Evolutionary conservation across 495 filamentous ascomycete genomes (phyloP).

Genomic region (Penicillium dipodomyicola): DNA sequence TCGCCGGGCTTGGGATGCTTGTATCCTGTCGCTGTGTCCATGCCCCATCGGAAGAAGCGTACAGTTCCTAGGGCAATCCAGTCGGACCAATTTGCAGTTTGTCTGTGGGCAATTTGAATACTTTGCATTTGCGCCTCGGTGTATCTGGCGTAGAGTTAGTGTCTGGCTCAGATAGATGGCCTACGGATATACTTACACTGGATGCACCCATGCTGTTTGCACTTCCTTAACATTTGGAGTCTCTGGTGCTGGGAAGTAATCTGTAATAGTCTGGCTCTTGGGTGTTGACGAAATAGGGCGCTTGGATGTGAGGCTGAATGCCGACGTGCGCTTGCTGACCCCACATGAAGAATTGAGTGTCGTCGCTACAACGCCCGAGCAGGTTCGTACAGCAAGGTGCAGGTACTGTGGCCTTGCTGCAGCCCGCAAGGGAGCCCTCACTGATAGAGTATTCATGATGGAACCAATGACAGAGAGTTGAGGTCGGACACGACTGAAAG

Average conservation of each 20-base stretch:
- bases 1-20: constrained; percentile 56
- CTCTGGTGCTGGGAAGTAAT: constrained; percentile 41
- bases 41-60: constrained; percentile 61
- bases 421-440: constrained; percentile 36
- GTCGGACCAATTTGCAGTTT: constrained; percentile 65
- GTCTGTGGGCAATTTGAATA: constrained; percentile 65
- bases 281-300: constrained; percentile 41
- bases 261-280: constrained; percentile 32
- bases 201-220: constrained; percentile 40
- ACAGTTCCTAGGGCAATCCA: constrained; percentile 61
- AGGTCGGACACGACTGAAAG: neutral
- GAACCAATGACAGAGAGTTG: constrained; percentile 12
- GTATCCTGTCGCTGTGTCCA: constrained; percentile 71
- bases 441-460: constrained; percentile 30
- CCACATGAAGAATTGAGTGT: constrained; percentile 17
- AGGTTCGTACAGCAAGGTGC: constrained; percentile 28
- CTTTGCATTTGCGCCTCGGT: constrained; percentile 60
- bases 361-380: constrained; percentile 24
- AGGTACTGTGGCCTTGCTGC: constrained; percentile 30
- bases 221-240: constrained; percentile 38
- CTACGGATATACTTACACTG: constrained; percentile 34
- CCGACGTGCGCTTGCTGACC: constrained; percentile 14
- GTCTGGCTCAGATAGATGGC: neutral
- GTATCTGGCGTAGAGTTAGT: constrained; percentile 46
- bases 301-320: constrained; percentile 22